These are phyloP conservation scores for Talaromyces sp. DNA, from an alignment of 2,329 filamentous ascomycete genomes.

Conservation along the genomic window DNA sequence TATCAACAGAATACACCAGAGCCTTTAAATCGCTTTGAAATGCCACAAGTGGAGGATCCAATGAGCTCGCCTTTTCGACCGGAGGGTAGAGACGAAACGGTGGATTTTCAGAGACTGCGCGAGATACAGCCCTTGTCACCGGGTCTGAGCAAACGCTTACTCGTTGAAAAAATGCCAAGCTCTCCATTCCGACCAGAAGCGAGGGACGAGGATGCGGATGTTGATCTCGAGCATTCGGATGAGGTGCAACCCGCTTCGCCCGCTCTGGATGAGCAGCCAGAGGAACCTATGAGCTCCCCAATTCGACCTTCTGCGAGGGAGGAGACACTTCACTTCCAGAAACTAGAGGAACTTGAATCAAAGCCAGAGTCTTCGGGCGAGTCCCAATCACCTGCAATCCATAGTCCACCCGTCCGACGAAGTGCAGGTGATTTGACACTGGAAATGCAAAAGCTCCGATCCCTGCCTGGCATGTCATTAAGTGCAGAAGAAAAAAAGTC, in stretches of 20 bases:
- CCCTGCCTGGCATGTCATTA: constrained; percentile 15
- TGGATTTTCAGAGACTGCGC: constrained; percentile 29
- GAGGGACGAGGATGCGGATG: constrained; percentile 24
- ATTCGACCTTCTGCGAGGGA: constrained; percentile 33
- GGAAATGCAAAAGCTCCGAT: constrained; percentile 20
- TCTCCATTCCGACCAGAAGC: constrained; percentile 26
- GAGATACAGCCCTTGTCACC: constrained; percentile 20
- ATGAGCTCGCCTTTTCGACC: constrained; percentile 43
- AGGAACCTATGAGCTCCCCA: constrained; percentile 34
- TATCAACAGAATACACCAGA: constrained; percentile 15
- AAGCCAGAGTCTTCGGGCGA: not conserved
- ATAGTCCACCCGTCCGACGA: constrained; percentile 2
- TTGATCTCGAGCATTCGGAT: constrained; percentile 24
- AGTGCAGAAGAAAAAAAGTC: constrained; percentile 8
- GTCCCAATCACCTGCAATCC: not conserved
- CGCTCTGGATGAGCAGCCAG: not conserved
- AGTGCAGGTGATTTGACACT: constrained; percentile 10
- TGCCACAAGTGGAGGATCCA: constrained; percentile 16
- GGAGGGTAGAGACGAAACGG: constrained; percentile 34
- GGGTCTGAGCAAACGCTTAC: constrained; percentile 19
- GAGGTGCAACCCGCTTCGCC: constrained; percentile 12
- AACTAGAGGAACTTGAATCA: constrained; percentile 3
- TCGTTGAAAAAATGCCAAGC: constrained; percentile 15
- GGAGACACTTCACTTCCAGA: constrained; percentile 28
- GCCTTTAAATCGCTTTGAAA: constrained; percentile 4